phyloP scores from a whole-genome alignment of 2,329 filamentous ascomycete species.

The Alternaria triticina region DNA sequence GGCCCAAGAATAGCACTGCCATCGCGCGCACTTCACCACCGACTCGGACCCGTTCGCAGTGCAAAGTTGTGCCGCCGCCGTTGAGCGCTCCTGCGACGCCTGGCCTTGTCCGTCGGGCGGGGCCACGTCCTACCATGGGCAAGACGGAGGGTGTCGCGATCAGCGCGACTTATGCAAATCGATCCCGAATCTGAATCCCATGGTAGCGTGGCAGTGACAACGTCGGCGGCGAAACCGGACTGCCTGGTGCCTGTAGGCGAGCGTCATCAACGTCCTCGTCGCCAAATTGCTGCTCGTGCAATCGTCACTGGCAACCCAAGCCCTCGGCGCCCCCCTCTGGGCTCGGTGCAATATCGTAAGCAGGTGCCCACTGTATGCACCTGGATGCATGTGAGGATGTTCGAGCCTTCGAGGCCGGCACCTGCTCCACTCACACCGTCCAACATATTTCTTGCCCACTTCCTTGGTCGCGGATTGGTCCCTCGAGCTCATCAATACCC shows the following conservation, averaged over 20 bases:
- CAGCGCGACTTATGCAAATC: conserved; percentile 23
- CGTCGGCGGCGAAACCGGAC: conserved; percentile 22
- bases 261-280: conserved; percentile 25
- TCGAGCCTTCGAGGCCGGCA: conserved; percentile 20
- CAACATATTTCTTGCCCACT: conserved; percentile 8
- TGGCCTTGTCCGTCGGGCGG: conserved; percentile 11
- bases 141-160: conserved; percentile 20
- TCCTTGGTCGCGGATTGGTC: conserved; percentile 9
- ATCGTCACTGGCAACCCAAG: conserved; percentile 30
- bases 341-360: conserved; percentile 26
- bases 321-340: conserved; percentile 24
- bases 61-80: conserved; percentile 33
- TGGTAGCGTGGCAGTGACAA: conserved; percentile 23
- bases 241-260: conserved; percentile 2
- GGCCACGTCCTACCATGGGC: conserved; percentile 17
- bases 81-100: conserved; percentile 24
- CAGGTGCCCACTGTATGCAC: conserved; percentile 16
- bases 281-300: conserved; percentile 19
- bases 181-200: conserved; percentile 17
- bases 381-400: conserved; percentile 17
- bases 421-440: conserved; percentile 21
- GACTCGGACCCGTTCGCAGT: conserved; percentile 20
- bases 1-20: conserved; percentile 7
- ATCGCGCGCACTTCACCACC: not conserved
- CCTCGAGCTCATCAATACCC: not conserved